Percentiles rank a stretch among this genome's conserved stretches.
phyloP scores from a whole-genome alignment of 1,284 basidiomycete genomes.

The Apiotrichum domesticum region DNA sequence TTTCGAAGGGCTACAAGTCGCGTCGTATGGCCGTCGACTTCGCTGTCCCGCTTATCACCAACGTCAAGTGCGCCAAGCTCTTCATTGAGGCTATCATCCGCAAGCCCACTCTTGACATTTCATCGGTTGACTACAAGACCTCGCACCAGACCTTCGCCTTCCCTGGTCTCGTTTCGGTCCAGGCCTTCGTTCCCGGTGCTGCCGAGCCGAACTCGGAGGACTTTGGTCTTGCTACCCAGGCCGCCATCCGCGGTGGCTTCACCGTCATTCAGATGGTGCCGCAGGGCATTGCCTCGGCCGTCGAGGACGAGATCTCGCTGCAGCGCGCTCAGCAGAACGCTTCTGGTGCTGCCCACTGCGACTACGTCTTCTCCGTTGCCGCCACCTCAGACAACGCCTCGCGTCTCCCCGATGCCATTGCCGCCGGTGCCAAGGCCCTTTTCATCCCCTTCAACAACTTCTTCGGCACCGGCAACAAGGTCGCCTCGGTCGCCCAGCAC shows the following conservation, averaged over 20 bases:
- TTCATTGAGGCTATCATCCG: slow-evolving; percentile 91
- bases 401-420: slow-evolving; percentile 62
- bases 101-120: slow-evolving; percentile 76
- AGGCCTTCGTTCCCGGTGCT: slow-evolving; percentile 75
- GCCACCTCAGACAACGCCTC: slow-evolving; percentile 66
- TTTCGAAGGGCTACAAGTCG: slow-evolving; percentile 93
- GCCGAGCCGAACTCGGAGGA: slow-evolving; percentile 57
- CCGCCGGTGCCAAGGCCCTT: slow-evolving; percentile 71
- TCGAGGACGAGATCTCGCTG: slow-evolving; percentile 64
- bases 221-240: slow-evolving; percentile 64
- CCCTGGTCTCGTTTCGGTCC: slow-evolving; percentile 86
- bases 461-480: slow-evolving; percentile 53
- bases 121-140: slow-evolving; percentile 88
- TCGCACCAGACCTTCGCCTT: slow-evolving; percentile 85
- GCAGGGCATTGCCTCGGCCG: slow-evolving; percentile 56
- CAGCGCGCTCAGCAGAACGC: slow-evolving; percentile 64
- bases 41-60: slow-evolving; percentile 93
- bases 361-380: slow-evolving; percentile 75
- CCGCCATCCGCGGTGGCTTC: slow-evolving; percentile 80
- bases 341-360: slow-evolving; percentile 64
- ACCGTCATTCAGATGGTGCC: slow-evolving; percentile 75
- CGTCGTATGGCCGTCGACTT: slow-evolving; percentile 99
- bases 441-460: slow-evolving; percentile 71
- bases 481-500: slow-evolving; percentile 67
- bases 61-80: slow-evolving; percentile 98